Evolutionary conservation across 352 stramenopile genomes (phyloP).

Genomic region (Pythium scleroteichum): DNA sequence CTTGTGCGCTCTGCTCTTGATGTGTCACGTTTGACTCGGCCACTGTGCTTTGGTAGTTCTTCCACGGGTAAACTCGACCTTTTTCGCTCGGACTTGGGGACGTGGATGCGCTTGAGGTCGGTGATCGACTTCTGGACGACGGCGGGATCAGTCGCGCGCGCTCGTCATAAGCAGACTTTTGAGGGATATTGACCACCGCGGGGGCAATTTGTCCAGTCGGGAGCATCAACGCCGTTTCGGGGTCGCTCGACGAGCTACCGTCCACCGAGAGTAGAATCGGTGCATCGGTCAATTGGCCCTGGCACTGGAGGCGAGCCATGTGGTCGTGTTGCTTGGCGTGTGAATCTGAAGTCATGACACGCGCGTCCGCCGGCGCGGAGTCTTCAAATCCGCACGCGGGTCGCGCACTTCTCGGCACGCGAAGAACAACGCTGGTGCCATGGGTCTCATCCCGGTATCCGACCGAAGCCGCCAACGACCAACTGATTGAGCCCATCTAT

Average conservation of each 20-base stretch:
- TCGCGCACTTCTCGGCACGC: not conserved
- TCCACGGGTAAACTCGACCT: constrained; percentile 19
- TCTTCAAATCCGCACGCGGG: not conserved
- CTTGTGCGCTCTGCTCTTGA: not conserved
- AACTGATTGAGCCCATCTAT: not conserved
- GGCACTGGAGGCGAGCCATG: constrained; percentile 19
- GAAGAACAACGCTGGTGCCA: not conserved
- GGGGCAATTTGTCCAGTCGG: too few relatives aligned
- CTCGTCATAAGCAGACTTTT: constrained; percentile 13
- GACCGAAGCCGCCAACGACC: not conserved
- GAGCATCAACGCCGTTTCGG: too few relatives aligned
- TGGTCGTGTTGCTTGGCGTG: constrained; percentile 5
- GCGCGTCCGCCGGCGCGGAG: constrained; percentile 3
- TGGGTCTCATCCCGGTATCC: not conserved
- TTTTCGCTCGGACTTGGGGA: constrained; percentile 14
- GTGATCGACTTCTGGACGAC: not conserved
- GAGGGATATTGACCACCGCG: not conserved
- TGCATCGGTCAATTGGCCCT: not conserved
- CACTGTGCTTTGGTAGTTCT: constrained; percentile 1
- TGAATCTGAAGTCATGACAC: constrained; percentile 27
- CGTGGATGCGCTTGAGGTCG: constrained; percentile 11
- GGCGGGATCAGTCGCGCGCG: constrained; percentile 9
- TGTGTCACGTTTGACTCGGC: not conserved
- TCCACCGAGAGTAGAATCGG: not conserved
- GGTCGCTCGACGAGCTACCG: too few relatives aligned